Evolutionary conservation across 169 alveolate genomes (phyloP).

Genomic region (Eimeria maxima): DNA sequence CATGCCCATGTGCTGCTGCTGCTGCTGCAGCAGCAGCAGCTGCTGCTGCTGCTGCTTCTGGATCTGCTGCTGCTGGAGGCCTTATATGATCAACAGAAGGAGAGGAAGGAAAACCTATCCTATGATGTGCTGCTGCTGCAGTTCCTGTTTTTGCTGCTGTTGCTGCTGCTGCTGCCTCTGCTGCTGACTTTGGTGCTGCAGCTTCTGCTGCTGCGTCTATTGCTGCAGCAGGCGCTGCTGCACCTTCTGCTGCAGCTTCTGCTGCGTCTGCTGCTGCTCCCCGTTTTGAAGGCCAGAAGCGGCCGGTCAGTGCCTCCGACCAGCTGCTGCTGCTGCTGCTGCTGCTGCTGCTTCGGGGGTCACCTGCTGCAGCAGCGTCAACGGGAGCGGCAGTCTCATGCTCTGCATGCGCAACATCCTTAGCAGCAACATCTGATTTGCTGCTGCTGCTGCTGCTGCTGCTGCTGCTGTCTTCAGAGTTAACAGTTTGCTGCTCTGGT

Average conservation of each 20-base stretch:
- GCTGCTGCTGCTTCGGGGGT: not conserved
- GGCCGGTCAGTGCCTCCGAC: not conserved
- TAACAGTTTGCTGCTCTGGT: not conserved
- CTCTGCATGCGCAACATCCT: not conserved
- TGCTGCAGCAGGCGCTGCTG: not conserved
- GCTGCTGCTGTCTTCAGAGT: not conserved
- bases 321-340: conserved; percentile 8
- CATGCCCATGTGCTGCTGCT: conserved; percentile 8
- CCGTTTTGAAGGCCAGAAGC: not conserved
- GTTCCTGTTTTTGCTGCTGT: not conserved
- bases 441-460: conserved; percentile 9
- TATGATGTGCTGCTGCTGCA: not conserved
- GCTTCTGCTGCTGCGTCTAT: not conserved
- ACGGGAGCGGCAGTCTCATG: not conserved
- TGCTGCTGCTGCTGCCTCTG: too few relatives aligned
- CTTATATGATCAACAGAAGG: not conserved
- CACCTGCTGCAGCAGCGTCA: not conserved
- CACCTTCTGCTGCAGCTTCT: not conserved
- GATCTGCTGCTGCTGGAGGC: not conserved
- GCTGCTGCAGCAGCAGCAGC: conserved; percentile 12
- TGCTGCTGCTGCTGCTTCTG: not conserved
- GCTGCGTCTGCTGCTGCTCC: not conserved
- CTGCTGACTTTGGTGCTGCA: too few relatives aligned
- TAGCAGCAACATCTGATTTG: not conserved
- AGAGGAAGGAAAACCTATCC: too few relatives aligned